These are phyloP conservation scores for Sesbania bispinosa DNA, from an alignment of 306 rosid species.

Conservation along the genomic window DNA sequence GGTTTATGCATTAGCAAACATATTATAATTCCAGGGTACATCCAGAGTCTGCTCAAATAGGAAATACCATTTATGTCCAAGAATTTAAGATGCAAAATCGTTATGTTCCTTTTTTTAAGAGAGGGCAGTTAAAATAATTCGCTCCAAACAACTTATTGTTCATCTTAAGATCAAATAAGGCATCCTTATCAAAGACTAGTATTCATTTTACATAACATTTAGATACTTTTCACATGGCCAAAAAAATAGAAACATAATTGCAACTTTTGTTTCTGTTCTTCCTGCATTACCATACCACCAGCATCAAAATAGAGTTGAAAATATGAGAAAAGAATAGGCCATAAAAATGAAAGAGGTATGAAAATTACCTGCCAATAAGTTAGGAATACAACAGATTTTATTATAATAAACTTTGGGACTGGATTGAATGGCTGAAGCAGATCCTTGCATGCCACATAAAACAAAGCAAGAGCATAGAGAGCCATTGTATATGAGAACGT, in stretches of 20 bases:
- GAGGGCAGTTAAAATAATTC: background rate
- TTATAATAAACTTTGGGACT: constrained; percentile 88
- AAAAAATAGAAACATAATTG: constrained; percentile 5
- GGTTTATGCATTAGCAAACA: background rate
- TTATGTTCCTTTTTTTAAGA: background rate
- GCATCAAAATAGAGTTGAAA: background rate
- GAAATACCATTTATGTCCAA: background rate
- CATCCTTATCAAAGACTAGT: background rate
- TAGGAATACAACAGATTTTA: constrained; percentile 94
- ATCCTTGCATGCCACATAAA: constrained; percentile 95
- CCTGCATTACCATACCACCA: background rate
- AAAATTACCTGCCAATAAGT: constrained; percentile 94
- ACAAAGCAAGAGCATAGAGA: constrained; percentile 81
- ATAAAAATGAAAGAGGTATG: background rate
- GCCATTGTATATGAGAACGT: constrained; percentile 90
- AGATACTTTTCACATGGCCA: constrained; percentile 7
- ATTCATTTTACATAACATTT: constrained; percentile 8
- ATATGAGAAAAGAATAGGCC: background rate
- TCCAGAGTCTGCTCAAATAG: background rate
- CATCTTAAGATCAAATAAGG: constrained; percentile 2
- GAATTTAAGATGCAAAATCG: background rate
- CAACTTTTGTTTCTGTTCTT: background rate
- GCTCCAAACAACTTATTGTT: background rate
- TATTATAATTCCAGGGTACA: background rate
- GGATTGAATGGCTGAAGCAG: constrained; percentile 98